Evolutionary conservation across 2,329 filamentous ascomycete genomes (phyloP).

Genomic region (Moelleriella libera): DNA sequence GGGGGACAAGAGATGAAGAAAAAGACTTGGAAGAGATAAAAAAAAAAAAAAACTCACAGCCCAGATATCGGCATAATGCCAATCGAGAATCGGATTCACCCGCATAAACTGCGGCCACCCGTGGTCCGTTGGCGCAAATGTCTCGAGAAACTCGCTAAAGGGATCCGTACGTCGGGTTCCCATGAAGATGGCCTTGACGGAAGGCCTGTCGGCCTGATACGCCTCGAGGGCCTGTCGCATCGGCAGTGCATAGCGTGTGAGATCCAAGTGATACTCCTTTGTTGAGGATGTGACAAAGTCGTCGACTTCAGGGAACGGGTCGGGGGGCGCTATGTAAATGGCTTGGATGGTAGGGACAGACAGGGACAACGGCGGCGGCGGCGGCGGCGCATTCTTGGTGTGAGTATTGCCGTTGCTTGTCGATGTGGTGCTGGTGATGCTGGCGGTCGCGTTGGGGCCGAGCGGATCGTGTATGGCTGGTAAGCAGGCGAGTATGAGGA

Average conservation of each 20-base stretch:
- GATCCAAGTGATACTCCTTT: conserved; percentile 56
- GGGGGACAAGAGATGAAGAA: background rate
- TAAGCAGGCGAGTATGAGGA: conserved; percentile 64
- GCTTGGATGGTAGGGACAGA: conserved; percentile 46
- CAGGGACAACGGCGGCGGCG: conserved; percentile 4
- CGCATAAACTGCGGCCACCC: conserved; percentile 91
- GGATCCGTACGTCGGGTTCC: conserved; percentile 82
- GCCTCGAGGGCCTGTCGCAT: conserved; percentile 71
- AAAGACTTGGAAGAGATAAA: background rate
- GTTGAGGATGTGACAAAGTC: conserved; percentile 61
- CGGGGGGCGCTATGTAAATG: conserved; percentile 75
- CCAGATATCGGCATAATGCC: conserved; percentile 95
- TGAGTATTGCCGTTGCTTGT: background rate
- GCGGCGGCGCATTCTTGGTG: background rate
- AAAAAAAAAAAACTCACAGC: conserved; percentile 41
- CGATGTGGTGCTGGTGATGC: background rate
- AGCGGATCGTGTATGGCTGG: conserved; percentile 18
- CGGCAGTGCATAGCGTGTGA: conserved; percentile 59
- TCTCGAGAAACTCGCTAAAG: conserved; percentile 62
- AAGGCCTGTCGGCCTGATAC: conserved; percentile 53
- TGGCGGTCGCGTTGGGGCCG: conserved; percentile 6
- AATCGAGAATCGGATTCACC: conserved; percentile 91
- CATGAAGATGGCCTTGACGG: conserved; percentile 44
- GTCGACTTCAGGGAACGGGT: conserved; percentile 80
- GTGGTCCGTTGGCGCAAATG: conserved; percentile 77